Evolutionary conservation across 352 stramenopile species (phyloP).

Genomic region (Elongisporangium prolatum): DNA sequence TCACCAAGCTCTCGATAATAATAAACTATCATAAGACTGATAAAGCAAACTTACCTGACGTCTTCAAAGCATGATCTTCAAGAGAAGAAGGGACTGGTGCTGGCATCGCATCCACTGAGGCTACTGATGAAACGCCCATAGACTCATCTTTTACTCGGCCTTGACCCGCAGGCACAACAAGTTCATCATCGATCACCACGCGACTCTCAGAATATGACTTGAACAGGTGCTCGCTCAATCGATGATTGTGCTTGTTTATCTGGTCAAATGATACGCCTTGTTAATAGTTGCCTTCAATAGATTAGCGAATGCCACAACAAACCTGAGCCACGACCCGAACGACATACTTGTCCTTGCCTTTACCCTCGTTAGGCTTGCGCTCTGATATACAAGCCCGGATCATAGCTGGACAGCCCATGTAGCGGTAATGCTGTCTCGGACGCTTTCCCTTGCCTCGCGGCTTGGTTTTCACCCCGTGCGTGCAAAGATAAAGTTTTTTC

Average conservation of each 20-base stretch:
- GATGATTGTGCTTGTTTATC: constrained; percentile 85
- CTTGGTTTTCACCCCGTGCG: constrained; percentile 82
- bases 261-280: constrained; percentile 7
- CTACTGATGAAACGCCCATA: neutral
- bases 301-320: neutral
- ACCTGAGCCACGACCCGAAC: constrained; percentile 81
- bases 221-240: constrained; percentile 81
- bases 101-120: constrained; percentile 23
- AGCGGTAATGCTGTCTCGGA: constrained; percentile 75
- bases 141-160: constrained; percentile 48
- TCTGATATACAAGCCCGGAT: constrained; percentile 81
- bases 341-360: constrained; percentile 70
- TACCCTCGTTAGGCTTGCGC: constrained; percentile 50
- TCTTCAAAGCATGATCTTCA: constrained; percentile 56
- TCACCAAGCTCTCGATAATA: neutral
- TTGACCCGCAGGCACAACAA: constrained; percentile 44
- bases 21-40: neutral
- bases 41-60: constrained; percentile 27
- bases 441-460: constrained; percentile 75
- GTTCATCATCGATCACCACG: constrained; percentile 82
- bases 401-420: constrained; percentile 82
- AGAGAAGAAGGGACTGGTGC: constrained; percentile 23
- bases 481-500: constrained; percentile 84
- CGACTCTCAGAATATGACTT: constrained; percentile 84
- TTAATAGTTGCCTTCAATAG: neutral